Evolutionary conservation across 192 early-diverging fungal genomes (phyloP).

Genomic region (Dispira simplex): DNA sequence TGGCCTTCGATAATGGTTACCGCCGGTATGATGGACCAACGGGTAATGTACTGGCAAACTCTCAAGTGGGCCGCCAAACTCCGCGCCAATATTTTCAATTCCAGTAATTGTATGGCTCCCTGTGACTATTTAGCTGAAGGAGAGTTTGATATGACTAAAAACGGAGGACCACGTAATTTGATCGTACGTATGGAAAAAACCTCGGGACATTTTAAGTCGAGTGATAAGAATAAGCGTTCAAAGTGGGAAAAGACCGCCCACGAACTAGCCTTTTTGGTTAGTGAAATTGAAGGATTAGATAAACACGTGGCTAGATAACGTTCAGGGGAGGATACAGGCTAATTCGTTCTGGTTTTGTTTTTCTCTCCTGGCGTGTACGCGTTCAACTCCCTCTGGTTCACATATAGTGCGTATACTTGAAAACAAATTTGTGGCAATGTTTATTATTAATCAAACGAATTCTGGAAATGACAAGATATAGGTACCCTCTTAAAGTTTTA

Average conservation of each 20-base stretch:
- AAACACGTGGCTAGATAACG: neutral
- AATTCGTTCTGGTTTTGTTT: too few relatives aligned
- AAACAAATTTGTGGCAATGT: too few relatives aligned
- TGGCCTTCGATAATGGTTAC: conserved; percentile 54
- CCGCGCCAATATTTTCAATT: conserved; percentile 19
- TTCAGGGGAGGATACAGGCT: too few relatives aligned
- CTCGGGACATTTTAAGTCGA: conserved; percentile 5
- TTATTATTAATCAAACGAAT: too few relatives aligned
- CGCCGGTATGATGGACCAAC: conserved; percentile 60
- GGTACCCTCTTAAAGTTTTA: too few relatives aligned
- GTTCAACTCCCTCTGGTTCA: too few relatives aligned
- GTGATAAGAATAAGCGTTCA: neutral
- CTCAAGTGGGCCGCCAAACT: conserved; percentile 78
- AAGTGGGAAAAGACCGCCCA: conserved; percentile 1
- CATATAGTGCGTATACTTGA: too few relatives aligned
- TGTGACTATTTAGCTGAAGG: neutral
- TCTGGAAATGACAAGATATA: too few relatives aligned
- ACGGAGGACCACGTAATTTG: conserved; percentile 4
- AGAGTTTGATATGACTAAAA: neutral
- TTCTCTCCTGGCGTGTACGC: too few relatives aligned
- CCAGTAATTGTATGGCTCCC: neutral
- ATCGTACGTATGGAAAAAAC: neutral
- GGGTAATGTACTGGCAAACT: conserved; percentile 72
- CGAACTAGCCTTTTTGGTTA: conserved; percentile 5
- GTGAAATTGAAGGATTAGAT: conserved; percentile 1